These are phyloP conservation scores for Globisporangium perplexum DNA, from an alignment of 352 stramenopile species.

Conservation along the genomic window DNA sequence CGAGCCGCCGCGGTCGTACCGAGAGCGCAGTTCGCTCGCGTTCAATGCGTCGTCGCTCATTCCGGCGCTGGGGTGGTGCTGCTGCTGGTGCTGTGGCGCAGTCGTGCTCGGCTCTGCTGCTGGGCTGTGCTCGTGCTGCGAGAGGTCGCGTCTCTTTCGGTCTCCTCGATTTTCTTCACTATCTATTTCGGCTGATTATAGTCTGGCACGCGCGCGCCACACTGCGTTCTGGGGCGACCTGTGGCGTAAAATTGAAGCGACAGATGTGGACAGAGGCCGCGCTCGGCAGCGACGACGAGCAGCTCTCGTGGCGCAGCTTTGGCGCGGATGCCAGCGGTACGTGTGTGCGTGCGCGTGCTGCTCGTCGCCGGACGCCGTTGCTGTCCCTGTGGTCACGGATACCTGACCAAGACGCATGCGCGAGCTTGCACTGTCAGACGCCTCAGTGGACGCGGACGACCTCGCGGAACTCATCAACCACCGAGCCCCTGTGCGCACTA, in stretches of 20 bases:
- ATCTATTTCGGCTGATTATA: not conserved
- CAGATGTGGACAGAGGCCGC: constrained; percentile 4
- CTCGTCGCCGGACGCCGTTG: not conserved
- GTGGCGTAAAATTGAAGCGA: not conserved
- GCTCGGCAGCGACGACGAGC: constrained; percentile 20
- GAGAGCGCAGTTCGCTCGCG: constrained; percentile 61
- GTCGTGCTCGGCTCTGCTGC: not conserved
- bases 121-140: not conserved
- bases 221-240: not conserved
- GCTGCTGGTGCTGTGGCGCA: too few species aligned
- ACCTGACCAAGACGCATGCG: not conserved
- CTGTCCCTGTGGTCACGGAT: not conserved
- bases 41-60: constrained; percentile 59
- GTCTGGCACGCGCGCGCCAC: not conserved
- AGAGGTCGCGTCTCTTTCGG: not conserved
- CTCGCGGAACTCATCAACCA: constrained; percentile 19
- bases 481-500: not conserved
- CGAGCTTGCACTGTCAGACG: constrained; percentile 10
- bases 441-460: constrained; percentile 21
- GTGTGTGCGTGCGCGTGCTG: constrained; percentile 2
- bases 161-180: not conserved
- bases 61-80: not conserved
- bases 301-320: constrained; percentile 36
- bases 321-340: constrained; percentile 13
- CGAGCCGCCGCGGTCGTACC: constrained; percentile 67